These are phyloP conservation scores for Pseudopithomyces maydicus DNA, from an alignment of 2,329 filamentous ascomycete species.

Conservation along the genomic window DNA sequence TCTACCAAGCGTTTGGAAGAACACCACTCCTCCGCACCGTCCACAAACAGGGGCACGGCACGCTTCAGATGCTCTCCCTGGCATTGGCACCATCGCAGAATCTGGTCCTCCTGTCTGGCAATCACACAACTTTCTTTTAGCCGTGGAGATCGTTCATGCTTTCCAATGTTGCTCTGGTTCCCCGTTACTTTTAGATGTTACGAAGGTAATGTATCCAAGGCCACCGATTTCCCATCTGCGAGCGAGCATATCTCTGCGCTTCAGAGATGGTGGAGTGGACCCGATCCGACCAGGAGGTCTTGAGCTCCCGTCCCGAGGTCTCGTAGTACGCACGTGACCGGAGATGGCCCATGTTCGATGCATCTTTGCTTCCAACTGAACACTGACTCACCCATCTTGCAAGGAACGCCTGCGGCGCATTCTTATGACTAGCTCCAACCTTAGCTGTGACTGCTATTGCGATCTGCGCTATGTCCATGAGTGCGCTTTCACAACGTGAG, in stretches of 20 bases:
- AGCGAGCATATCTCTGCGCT: too few relatives aligned
- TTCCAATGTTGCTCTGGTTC: too few relatives aligned
- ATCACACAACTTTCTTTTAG: constrained; percentile 1
- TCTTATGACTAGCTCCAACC: constrained; percentile 10
- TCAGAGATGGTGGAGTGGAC: too few relatives aligned
- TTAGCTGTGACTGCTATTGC: constrained; percentile 23
- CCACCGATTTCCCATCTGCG: too few relatives aligned
- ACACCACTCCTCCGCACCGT: neutral
- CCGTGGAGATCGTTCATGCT: neutral
- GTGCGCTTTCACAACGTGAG: constrained; percentile 15
- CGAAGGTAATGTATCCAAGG: too few relatives aligned
- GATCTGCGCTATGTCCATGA: too few relatives aligned
- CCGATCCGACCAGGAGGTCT: too few relatives aligned
- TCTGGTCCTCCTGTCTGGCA: constrained; percentile 5
- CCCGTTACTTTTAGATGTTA: too few relatives aligned
- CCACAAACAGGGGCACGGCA: constrained; percentile 4
- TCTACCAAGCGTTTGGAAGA: constrained; percentile 9
- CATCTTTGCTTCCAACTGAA: neutral
- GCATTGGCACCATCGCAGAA: neutral
- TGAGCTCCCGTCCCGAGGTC: neutral
- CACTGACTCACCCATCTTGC: neutral
- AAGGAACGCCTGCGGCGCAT: constrained; percentile 12
- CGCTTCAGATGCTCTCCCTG: neutral
- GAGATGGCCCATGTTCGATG: neutral
- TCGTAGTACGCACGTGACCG: constrained; percentile 11